Evolutionary conservation across 345 rosid species (phyloP).

Genomic region (Lumnitzera racemosa): DNA sequence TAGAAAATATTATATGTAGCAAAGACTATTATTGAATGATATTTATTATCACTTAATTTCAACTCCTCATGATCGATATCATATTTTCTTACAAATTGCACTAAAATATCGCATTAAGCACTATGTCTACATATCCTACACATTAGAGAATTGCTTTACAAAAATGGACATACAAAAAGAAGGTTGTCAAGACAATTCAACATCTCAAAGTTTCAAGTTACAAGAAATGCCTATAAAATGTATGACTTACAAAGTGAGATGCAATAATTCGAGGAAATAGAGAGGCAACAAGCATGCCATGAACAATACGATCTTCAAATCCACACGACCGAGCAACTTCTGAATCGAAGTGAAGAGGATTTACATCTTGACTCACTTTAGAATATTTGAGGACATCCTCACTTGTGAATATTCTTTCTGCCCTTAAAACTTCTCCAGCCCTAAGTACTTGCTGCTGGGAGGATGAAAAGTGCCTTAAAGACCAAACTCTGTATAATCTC

Average conservation of each 20-base stretch:
- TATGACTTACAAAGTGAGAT: conserved; percentile 56
- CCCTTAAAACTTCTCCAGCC: conserved; percentile 54
- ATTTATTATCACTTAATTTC: too few species aligned
- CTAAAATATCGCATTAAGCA: too few species aligned
- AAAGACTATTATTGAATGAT: too few species aligned
- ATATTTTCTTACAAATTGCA: too few species aligned
- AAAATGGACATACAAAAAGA: not conserved
- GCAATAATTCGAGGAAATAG: conserved; percentile 79
- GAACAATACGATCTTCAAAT: conserved; percentile 65
- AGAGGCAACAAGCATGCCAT: conserved; percentile 85
- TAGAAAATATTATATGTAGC: too few species aligned
- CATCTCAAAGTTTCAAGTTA: not conserved
- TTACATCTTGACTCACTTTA: conserved; percentile 62
- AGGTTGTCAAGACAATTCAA: not conserved
- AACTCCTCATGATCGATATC: too few species aligned
- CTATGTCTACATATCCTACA: too few species aligned
- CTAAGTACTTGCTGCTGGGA: conserved; percentile 24
- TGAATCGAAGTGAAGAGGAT: conserved; percentile 70
- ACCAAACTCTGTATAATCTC: conserved; percentile 11
- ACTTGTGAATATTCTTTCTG: conserved; percentile 44
- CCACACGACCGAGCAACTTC: conserved; percentile 50
- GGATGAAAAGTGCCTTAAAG: conserved; percentile 40
- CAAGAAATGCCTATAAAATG: not conserved
- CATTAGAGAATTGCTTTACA: not conserved
- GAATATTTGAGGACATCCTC: conserved; percentile 66